Percentiles rank a stretch among this genome's conserved stretches.
Conservation (phyloP, 371 early-diverging fungal genomes). For the Apophysomyces variabilis region DNA sequence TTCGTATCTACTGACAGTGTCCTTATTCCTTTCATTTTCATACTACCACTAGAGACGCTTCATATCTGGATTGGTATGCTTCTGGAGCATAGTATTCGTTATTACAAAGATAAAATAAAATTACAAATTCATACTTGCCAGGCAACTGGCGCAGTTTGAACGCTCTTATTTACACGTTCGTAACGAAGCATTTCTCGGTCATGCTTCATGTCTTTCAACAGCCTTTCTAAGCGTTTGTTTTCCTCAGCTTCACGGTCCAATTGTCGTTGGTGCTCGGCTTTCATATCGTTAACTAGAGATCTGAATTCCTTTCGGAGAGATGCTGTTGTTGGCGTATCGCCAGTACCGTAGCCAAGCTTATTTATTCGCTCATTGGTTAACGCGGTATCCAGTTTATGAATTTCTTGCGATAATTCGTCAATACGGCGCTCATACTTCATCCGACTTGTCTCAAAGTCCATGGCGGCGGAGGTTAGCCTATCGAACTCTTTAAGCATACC, state of each 20-base stretch:
- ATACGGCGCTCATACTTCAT: conserved; percentile 51
- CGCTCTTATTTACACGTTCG: conserved; percentile 54
- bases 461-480: conserved; percentile 55
- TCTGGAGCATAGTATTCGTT: too few relatives aligned
- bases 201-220: conserved; percentile 58
- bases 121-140: too few relatives aligned
- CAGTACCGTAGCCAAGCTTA: conserved; percentile 25
- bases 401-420: conserved; percentile 33
- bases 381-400: conserved; percentile 38
- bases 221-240: conserved; percentile 52
- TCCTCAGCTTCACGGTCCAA: conserved; percentile 60
- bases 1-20: too few relatives aligned
- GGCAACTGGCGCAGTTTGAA: conserved; percentile 38
- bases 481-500: conserved; percentile 63
- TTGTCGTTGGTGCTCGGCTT: conserved; percentile 58
- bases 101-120: too few relatives aligned
- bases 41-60: too few relatives aligned
- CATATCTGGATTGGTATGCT: too few relatives aligned
- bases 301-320: conserved; percentile 65
- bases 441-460: conserved; percentile 58
- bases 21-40: too few relatives aligned
- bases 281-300: conserved; percentile 58
- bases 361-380: conserved; percentile 46
- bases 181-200: conserved; percentile 56
- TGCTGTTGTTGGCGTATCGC: conserved; percentile 54